Evolutionary conservation across 768 basidiomycete species (phyloP), one percentile per base, ranked within the genome.

Genomic region (Mycena metata): DNA sequence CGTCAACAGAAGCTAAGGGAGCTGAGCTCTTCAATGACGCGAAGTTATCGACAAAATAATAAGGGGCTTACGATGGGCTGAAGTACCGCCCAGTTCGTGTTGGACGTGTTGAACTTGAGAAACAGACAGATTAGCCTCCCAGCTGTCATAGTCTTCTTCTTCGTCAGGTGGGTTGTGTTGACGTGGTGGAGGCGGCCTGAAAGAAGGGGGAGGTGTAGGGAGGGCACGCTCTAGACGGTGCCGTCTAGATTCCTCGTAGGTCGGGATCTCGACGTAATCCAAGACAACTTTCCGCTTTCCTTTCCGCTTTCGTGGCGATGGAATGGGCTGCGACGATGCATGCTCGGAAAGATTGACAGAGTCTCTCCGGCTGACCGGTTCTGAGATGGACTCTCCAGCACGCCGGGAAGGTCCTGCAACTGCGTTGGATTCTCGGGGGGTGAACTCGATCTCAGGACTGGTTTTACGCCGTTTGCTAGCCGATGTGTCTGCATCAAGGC

Each of bases 261-360:
- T 75, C 19, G 76, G 78, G 17, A 82, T 64, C 21, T 43, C 72
- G 19, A 81, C 66, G 13, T 76, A 76, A 35, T 81, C 79, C 24
- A 81, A 76, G 7, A 72, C 3, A 12, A 72, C 43, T 54, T 33
- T 62, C 54, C 63, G 63, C 42, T 51, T 69, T n/a, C 71, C 67
- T 56, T 66, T 69, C 51, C 57, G 69, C 58, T 67, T 76, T 30
- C 16, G 39, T 1, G 36, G 43, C 17, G 39, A 39, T 11, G 50
- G 69, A 21, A 64, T 49, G 2, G 78, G 78, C 33, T 72, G 62
- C 23, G 81, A 81, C 36, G 42, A 58, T 30, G 51, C 69, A 46
- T 76, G 75, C 30, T 64, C 66, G 8, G 73, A 55, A 9, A 58
- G 36, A 15, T 73, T 54, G 17, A 71, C 72, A 2, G 78, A 76